A percentile compares a stretch with the other conserved stretches of the same genome.
phyloP scores from a whole-genome alignment of 129 eudicot genomes.

The Deinandra increscens region DNA sequence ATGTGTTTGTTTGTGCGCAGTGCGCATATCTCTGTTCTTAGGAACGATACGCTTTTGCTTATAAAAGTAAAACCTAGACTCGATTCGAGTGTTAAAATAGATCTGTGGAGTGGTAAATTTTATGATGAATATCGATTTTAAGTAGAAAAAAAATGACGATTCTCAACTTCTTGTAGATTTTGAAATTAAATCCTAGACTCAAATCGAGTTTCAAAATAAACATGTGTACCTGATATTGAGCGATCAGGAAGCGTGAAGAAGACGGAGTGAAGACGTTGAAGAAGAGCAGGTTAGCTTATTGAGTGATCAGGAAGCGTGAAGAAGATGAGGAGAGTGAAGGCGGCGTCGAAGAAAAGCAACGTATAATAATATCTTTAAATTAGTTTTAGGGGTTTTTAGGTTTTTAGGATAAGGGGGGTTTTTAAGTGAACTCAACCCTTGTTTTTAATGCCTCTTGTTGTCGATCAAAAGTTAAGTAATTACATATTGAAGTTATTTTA shows the following conservation, averaged over 20 bases:
- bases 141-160: background rate
- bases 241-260: constrained; percentile 19
- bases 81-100: background rate
- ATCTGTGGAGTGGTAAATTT: background rate
- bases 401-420: too few relatives aligned
- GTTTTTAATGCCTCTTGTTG: too few relatives aligned
- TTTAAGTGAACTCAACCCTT: too few relatives aligned
- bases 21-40: background rate
- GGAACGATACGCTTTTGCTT: background rate
- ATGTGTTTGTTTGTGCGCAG: too few relatives aligned
- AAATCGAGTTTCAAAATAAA: too few relatives aligned
- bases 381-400: too few relatives aligned
- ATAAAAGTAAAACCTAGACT: background rate
- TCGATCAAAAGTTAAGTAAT: too few relatives aligned
- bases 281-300: constrained; percentile 1
- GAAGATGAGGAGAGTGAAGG: too few relatives aligned
- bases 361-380: too few relatives aligned
- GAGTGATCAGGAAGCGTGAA: too few relatives aligned
- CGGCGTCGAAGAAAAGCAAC: too few relatives aligned
- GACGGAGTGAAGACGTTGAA: constrained; percentile 7
- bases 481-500: too few relatives aligned
- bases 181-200: background rate
- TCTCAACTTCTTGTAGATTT: background rate
- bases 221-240: constrained; percentile 21
- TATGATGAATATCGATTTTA: background rate